Conservation (phyloP, 1,284 basidiomycete species). For the Tausonia pullulans region DNA sequence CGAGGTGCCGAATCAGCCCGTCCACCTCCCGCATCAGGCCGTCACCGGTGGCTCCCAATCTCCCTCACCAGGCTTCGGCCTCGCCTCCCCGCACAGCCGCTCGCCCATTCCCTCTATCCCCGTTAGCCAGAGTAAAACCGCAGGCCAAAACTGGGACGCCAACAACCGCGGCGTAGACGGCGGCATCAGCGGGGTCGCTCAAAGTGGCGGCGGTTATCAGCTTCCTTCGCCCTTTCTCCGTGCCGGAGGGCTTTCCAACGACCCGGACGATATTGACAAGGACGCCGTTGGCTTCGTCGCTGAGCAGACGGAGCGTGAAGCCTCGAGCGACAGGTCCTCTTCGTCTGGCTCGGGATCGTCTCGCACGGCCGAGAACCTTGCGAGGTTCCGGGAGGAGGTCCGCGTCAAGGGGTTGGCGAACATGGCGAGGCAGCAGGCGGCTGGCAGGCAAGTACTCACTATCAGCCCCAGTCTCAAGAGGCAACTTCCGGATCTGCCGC, state of each 20-base stretch:
- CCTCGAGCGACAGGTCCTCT: neutral
- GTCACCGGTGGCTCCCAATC: no score
- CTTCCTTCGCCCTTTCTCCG: conserved; percentile 5
- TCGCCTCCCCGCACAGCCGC: no score
- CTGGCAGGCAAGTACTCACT: neutral
- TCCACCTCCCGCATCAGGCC: conserved; percentile 1
- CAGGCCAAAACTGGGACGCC: no score
- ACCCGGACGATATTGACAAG: conserved; percentile 2
- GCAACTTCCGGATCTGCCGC: conserved; percentile 12
- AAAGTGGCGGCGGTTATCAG: neutral
- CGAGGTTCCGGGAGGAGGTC: no score
- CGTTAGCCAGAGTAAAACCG: no score
- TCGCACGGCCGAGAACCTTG: no score
- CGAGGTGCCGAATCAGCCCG: neutral
- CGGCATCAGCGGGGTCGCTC: no score
- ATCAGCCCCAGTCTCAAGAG: conserved; percentile 5
- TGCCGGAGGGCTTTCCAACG: neutral
- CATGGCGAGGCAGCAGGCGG: neutral
- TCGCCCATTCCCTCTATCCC: no score
- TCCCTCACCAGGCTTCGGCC: no score
- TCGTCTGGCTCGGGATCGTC: no score
- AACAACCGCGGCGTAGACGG: no score
- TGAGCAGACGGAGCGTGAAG: neutral
- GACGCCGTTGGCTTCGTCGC: neutral
- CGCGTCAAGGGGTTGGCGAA: neutral